These are phyloP conservation scores for Claviceps cyperi DNA, from an alignment of 2,329 filamentous ascomycete genomes.

Conservation along the genomic window DNA sequence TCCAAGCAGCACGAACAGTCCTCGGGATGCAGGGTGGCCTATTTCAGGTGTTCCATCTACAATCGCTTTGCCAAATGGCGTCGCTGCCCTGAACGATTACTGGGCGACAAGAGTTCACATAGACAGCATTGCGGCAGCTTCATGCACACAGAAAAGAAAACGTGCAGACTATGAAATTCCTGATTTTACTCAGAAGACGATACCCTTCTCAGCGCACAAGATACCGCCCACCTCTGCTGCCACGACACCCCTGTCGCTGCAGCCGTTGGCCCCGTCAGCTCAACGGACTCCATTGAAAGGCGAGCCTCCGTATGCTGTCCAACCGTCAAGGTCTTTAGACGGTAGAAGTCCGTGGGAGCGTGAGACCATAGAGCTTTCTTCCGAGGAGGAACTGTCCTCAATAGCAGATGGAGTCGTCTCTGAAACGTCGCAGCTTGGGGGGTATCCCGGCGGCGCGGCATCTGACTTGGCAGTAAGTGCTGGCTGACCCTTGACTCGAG, in stretches of 20 bases:
- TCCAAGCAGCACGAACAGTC: neutral
- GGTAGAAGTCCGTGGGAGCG: constrained; percentile 5
- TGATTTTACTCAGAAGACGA: constrained; percentile 20
- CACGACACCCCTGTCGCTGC: neutral
- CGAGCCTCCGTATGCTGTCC: neutral
- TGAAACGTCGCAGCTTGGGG: constrained; percentile 22
- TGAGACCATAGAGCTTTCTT: constrained; percentile 15
- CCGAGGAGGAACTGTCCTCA: constrained; percentile 17
- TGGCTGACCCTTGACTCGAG: no score
- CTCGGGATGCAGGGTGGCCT: neutral
- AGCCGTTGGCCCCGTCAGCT: neutral
- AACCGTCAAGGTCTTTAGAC: neutral
- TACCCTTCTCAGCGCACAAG: constrained; percentile 13
- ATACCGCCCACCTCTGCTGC: neutral
- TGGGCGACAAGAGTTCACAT: neutral
- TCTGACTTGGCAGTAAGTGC: constrained; percentile 20
- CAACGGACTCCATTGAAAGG: neutral
- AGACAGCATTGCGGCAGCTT: neutral
- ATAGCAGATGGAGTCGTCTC: constrained; percentile 19
- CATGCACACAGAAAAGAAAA: constrained; percentile 16
- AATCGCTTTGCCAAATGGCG: neutral
- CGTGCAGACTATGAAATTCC: constrained; percentile 8
- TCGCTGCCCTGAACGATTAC: no score
- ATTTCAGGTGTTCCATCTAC: neutral
- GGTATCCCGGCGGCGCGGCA: constrained; percentile 22